Conservation (phyloP, 495 filamentous ascomycete genomes). For the Margaritispora aquatica region DNA sequence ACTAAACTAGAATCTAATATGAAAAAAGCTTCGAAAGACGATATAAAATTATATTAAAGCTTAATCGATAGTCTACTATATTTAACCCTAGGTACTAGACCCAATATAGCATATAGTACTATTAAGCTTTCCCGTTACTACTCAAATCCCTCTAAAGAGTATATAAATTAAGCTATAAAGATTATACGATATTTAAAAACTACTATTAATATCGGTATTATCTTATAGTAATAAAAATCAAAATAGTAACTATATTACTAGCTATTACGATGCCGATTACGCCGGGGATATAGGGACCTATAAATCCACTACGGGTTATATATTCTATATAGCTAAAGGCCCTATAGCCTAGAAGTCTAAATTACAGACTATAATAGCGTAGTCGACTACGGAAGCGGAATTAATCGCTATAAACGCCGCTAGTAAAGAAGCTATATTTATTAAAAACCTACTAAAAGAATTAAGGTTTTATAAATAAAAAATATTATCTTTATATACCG, state of each 20-base stretch:
- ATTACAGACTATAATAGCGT: conserved; percentile 6
- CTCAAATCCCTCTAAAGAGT: conserved; percentile 9
- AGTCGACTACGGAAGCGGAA: conserved; percentile 9
- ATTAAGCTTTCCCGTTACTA: conserved; percentile 6
- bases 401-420: conserved; percentile 13
- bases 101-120: conserved; percentile 17
- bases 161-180: conserved; percentile 11
- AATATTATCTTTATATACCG: conserved; percentile 9
- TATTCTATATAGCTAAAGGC: conserved; percentile 8
- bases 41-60: conserved; percentile 11
- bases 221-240: conserved; percentile 8
- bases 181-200: conserved; percentile 18
- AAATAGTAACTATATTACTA: not conserved
- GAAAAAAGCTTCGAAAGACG: not conserved
- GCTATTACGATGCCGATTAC: conserved; percentile 10
- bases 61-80: conserved; percentile 18
- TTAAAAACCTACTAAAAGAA: conserved; percentile 7
- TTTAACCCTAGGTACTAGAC: conserved; percentile 13
- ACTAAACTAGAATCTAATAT: conserved; percentile 10
- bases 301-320: conserved; percentile 12
- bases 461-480: conserved; percentile 6
- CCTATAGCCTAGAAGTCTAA: conserved; percentile 13
- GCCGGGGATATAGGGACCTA: not conserved
- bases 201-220: conserved; percentile 14
- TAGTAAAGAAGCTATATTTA: conserved; percentile 13